Evolutionary conservation across 2,329 filamentous ascomycete genomes (phyloP), one percentile per base, ranked within the genome.

Genomic region (Diplocarpon rosae): DNA sequence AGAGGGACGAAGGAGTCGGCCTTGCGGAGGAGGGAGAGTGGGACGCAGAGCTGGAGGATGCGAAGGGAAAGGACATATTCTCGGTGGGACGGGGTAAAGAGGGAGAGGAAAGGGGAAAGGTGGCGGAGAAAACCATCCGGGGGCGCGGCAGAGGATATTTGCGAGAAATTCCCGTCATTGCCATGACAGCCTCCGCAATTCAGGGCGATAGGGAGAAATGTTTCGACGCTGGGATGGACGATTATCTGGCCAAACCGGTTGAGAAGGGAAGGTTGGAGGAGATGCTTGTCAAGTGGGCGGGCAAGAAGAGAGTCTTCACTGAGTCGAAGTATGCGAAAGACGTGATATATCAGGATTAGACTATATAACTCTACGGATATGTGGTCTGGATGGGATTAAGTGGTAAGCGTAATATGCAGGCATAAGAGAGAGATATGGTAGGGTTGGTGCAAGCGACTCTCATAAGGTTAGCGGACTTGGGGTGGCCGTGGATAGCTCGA

Each of bases 171-270:
- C 69, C 64, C 0, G 66, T 75, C 15, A 68, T 75, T 41, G 72
- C 71, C 0, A 58, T 75, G 42, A 75, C 71, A 1, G 72, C 71
- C 0, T 57, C 73, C 29, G 71, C 69, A 1, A 71, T 68, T 30
- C 62, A 65, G 1, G 68, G 69, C 34, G 69, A 69, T 1, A 63
- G 65, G 39, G 62, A 66, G 30, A 69, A 75, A 46, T 71, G 71
- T 1, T 63, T 69, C 35, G 66, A 66, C 0, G 72, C 69, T 28
- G 73, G 73, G 0, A 64, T 75, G 24, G 71, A 76, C 41, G 51
- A 73, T 16, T 75, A 75, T 46, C 51, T 76, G 4, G 70, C 72
- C 4, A 73, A 73, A 56, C 71, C 70, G 0, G 67, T 73, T 13
- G 52, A 57, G 31, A 52, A 49, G 31, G 41, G 15, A 16, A 48